Percentiles rank a stretch among this genome's conserved stretches.
Evolutionary conservation across 108 stramenopile species (phyloP).

Genomic region (Pseudonitzschia pungens): DNA sequence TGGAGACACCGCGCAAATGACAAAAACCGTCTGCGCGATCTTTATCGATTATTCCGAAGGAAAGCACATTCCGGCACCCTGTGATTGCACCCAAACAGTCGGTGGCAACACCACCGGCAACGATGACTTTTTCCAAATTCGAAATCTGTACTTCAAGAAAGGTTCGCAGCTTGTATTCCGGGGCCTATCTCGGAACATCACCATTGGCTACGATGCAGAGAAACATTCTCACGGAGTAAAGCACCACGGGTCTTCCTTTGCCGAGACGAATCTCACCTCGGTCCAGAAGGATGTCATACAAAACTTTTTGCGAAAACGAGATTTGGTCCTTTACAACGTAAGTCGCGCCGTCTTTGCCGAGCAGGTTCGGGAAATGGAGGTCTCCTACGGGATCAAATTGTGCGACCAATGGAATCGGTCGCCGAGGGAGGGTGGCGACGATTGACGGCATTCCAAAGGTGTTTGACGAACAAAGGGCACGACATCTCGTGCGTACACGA

Average conservation of each 20-base stretch:
- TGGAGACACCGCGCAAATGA: constrained; percentile 2
- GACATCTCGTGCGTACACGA: too few species aligned
- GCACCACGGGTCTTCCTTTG: background rate
- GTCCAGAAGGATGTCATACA: background rate
- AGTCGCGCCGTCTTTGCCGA: constrained; percentile 3
- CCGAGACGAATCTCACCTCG: background rate
- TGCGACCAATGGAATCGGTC: background rate
- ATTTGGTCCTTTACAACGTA: background rate
- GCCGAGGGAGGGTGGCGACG: too few species aligned
- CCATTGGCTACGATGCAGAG: background rate
- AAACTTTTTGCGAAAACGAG: background rate
- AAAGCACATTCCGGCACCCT: constrained; percentile 4
- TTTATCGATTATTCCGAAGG: constrained; percentile 3
- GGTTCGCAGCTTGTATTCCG: too few species aligned
- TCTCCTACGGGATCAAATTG: background rate
- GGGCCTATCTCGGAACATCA: too few species aligned
- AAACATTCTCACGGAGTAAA: background rate
- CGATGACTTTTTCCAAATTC: too few species aligned
- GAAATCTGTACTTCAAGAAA: background rate
- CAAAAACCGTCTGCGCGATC: background rate
- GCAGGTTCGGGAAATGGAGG: background rate
- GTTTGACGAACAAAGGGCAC: too few species aligned
- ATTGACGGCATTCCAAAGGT: too few species aligned
- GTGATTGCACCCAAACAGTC: background rate
- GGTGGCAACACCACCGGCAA: background rate